Conservation (phyloP, 2,329 filamentous ascomycete genomes). For the Sporothrix phasma region DNA sequence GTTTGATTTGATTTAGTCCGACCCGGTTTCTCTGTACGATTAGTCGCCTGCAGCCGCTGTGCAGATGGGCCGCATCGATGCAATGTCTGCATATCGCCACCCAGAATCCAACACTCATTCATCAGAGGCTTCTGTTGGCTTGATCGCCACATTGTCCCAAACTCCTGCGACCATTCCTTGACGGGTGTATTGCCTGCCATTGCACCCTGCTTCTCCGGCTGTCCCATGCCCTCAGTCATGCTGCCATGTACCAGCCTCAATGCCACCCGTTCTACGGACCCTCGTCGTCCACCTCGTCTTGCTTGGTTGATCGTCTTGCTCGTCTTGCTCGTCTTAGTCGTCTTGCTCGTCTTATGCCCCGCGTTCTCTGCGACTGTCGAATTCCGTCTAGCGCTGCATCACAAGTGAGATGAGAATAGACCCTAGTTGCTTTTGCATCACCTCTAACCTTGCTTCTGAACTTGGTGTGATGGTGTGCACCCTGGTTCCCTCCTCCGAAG, state of each 20-base stretch:
- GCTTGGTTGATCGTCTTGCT: background rate
- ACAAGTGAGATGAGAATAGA: background rate
- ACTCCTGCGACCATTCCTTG: background rate
- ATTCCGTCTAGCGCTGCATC: background rate
- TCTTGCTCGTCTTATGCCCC: background rate
- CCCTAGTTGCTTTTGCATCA: background rate
- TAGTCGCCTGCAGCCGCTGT: constrained; percentile 3
- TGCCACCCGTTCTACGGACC: too few species aligned
- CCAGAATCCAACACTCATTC: background rate
- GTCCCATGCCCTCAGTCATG: background rate
- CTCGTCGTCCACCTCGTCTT: too few species aligned
- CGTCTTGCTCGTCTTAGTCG: background rate
- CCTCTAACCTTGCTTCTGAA: background rate
- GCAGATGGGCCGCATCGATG: background rate
- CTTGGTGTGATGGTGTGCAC: background rate
- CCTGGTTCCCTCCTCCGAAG: background rate
- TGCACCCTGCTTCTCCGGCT: background rate
- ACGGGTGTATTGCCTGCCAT: background rate
- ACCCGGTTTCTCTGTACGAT: too few species aligned
- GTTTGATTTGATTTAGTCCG: too few species aligned
- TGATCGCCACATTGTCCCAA: background rate
- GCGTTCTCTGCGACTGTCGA: background rate
- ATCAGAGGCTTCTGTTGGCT: background rate
- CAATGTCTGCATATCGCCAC: background rate
- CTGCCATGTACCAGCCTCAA: too few species aligned